These are phyloP conservation scores for Gilbertella persicaria DNA, from an alignment of 371 early-diverging fungal genomes.

Conservation along the genomic window DNA sequence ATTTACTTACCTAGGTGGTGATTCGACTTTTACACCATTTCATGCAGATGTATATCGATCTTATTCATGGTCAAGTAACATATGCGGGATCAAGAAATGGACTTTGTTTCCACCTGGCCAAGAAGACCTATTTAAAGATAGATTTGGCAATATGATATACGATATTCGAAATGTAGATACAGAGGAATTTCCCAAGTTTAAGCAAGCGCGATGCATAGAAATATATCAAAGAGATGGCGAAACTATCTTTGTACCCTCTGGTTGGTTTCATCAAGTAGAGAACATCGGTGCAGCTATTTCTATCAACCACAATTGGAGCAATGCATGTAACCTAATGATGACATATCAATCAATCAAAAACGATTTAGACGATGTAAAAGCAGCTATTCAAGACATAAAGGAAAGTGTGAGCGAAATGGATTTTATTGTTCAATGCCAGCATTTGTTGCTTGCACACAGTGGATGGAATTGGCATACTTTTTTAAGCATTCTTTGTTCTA, in stretches of 20 bases:
- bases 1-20: conserved; percentile 73
- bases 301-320: conserved; percentile 79
- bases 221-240: conserved; percentile 64
- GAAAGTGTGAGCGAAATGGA: conserved; percentile 47
- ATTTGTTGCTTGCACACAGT: conserved; percentile 50
- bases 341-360: conserved; percentile 47
- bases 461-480: conserved; percentile 62
- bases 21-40: conserved; percentile 75
- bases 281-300: conserved; percentile 75
- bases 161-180: conserved; percentile 63
- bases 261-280: conserved; percentile 76
- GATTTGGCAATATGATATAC: conserved; percentile 48
- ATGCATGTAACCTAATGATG: conserved; percentile 56
- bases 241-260: conserved; percentile 73
- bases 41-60: conserved; percentile 79
- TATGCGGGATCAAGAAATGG: conserved; percentile 76
- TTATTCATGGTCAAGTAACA: conserved; percentile 79
- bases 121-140: conserved; percentile 51
- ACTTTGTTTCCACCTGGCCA: conserved; percentile 69
- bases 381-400: conserved; percentile 57
- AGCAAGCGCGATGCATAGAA: conserved; percentile 48
- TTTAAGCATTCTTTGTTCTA: conserved; percentile 11
- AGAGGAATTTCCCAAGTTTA: conserved; percentile 49
- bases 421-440: conserved; percentile 55
- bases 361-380: conserved; percentile 54